Conservation (phyloP, 371 early-diverging fungal genomes). For the Apophysomyces variabilis region DNA sequence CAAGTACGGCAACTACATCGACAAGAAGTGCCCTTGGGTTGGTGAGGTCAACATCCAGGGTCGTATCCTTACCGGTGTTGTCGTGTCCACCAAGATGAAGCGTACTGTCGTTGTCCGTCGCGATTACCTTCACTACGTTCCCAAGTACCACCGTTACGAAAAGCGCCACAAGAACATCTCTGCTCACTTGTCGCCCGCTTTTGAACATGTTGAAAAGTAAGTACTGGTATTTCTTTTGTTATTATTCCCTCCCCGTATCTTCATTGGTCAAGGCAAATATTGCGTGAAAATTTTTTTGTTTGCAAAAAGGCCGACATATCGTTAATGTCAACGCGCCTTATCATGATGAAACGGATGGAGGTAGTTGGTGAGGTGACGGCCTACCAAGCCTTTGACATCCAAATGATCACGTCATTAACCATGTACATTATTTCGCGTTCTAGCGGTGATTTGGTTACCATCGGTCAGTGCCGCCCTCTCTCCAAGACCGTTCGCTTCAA, state of each 20-base stretch:
- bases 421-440: neutral
- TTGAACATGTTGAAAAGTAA: slow-evolving; percentile 83
- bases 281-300: no score
- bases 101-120: slow-evolving; percentile 97
- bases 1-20: slow-evolving; percentile 94
- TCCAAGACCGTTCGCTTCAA: slow-evolving; percentile 99
- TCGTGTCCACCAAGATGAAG: slow-evolving; percentile 98
- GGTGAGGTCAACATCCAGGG: slow-evolving; percentile 97
- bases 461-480: slow-evolving; percentile 96
- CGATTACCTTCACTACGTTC: slow-evolving; percentile 98
- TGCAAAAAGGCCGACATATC: neutral
- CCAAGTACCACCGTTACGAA: slow-evolving; percentile 99
- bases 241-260: slow-evolving; percentile 10
- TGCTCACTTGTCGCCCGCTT: slow-evolving; percentile 97
- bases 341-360: slow-evolving; percentile 35
- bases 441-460: slow-evolving; percentile 92
- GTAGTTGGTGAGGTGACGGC: slow-evolving; percentile 58
- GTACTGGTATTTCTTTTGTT: slow-evolving; percentile 17
- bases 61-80: slow-evolving; percentile 95
- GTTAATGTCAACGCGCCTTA: slow-evolving; percentile 3
- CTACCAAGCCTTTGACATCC: slow-evolving; percentile 53
- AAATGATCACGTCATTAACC: slow-evolving; percentile 12
- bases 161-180: slow-evolving; percentile 99
- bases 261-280: neutral
- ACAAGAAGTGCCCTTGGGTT: slow-evolving; percentile 99